These are phyloP conservation scores for Phytophthora pini DNA, from an alignment of 352 stramenopile species.

Conservation along the genomic window DNA sequence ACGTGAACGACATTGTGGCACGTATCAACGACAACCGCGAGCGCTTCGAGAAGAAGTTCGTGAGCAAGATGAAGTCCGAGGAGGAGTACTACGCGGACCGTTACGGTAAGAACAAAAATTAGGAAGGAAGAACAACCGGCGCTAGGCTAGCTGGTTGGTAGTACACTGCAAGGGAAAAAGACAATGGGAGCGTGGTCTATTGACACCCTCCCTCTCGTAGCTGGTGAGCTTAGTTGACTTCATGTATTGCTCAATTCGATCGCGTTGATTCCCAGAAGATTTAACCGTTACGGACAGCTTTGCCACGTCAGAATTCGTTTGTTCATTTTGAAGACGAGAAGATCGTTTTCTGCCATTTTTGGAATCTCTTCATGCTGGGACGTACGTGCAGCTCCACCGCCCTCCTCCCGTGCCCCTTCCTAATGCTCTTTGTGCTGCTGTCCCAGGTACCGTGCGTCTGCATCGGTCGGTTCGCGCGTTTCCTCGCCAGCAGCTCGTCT, in stretches of 20 bases:
- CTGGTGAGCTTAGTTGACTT: slow-evolving; percentile 13
- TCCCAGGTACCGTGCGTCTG: slow-evolving; percentile 29
- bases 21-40: slow-evolving; percentile 91
- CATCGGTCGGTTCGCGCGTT: slow-evolving; percentile 26
- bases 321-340: slow-evolving; percentile 2
- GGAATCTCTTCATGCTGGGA: slow-evolving; percentile 33
- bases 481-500: slow-evolving; percentile 21
- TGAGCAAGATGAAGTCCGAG: slow-evolving; percentile 94
- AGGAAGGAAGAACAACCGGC: slow-evolving; percentile 27
- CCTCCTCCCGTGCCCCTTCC: background rate
- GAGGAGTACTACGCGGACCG: slow-evolving; percentile 93
- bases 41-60: slow-evolving; percentile 93
- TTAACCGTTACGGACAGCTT: background rate
- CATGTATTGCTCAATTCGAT: slow-evolving; percentile 22
- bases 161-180: background rate
- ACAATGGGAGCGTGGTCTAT: background rate
- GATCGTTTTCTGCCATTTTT: slow-evolving; percentile 5
- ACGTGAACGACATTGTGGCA: slow-evolving; percentile 89
- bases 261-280: slow-evolving; percentile 8
- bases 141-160: background rate
- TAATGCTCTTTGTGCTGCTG: slow-evolving; percentile 14
- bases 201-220: slow-evolving; percentile 4
- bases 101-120: slow-evolving; percentile 74
- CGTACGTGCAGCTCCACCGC: slow-evolving; percentile 22
- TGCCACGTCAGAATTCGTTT: slow-evolving; percentile 29